These are phyloP conservation scores for Cyberlindnera sargentensis DNA, from an alignment of 805 yeast genomes.

Conservation along the genomic window DNA sequence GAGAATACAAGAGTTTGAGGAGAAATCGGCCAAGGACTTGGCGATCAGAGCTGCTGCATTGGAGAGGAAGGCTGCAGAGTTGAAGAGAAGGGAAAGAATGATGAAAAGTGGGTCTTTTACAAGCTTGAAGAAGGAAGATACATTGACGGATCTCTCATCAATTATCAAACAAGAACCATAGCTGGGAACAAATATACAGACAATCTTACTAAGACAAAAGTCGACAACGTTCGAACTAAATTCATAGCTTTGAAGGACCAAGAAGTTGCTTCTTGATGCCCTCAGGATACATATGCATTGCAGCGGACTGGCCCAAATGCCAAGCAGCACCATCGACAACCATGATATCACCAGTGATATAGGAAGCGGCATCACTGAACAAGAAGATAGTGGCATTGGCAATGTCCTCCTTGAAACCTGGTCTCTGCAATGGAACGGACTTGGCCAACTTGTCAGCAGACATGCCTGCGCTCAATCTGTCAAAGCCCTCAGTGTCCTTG, in stretches of 20 bases:
- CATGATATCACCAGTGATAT: conserved; percentile 67
- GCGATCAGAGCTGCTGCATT: conserved; percentile 68
- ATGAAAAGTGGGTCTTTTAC: conserved; percentile 28
- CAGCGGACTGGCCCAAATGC: conserved; percentile 56
- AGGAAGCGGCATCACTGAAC: conserved; percentile 76
- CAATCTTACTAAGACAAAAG: no score
- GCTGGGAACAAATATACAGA: background rate
- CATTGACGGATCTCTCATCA: conserved; percentile 47
- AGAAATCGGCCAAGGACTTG: conserved; percentile 67
- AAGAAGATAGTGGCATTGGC: conserved; percentile 83
- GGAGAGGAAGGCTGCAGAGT: conserved; percentile 59
- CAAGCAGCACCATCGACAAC: conserved; percentile 91
- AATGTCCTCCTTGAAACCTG: conserved; percentile 69
- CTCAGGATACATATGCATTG: conserved; percentile 33
- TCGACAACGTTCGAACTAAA: no score
- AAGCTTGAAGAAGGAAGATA: conserved; percentile 40
- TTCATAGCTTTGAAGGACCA: conserved; percentile 30
- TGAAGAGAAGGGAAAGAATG: conserved; percentile 58
- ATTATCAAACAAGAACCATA: conserved; percentile 23
- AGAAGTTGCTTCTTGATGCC: conserved; percentile 25
- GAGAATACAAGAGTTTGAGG: conserved; percentile 72
- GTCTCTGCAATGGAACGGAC: conserved; percentile 50
- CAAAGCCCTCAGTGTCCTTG: conserved; percentile 79
- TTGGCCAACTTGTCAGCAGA: conserved; percentile 33
- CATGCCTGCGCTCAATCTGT: conserved; percentile 45